Evolutionary conservation across 2,329 filamentous ascomycete genomes (phyloP).

Genomic region (Pseudogymnoascus sp.): DNA sequence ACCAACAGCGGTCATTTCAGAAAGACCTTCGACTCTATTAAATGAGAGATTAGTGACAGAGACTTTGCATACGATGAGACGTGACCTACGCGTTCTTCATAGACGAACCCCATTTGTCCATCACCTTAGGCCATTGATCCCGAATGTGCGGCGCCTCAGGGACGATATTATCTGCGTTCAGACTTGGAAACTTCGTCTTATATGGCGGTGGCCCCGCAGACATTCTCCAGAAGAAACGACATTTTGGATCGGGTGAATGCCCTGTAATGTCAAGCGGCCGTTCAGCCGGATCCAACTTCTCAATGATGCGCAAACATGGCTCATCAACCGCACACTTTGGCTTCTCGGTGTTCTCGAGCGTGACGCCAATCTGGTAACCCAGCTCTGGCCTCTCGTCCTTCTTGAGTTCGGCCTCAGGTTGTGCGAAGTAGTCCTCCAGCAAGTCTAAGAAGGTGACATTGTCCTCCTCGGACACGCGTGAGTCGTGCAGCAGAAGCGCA

Average conservation of each 20-base stretch:
- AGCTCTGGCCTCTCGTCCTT: constrained; percentile 50
- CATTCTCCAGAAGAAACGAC: constrained; percentile 58
- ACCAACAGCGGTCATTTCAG: constrained; percentile 52
- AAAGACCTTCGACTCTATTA: constrained; percentile 28
- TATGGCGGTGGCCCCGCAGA: constrained; percentile 43
- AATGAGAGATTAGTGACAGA: constrained; percentile 41
- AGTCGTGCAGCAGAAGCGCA: constrained; percentile 53
- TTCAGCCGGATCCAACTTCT: constrained; percentile 46
- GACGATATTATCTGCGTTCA: constrained; percentile 49
- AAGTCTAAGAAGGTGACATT: constrained; percentile 53
- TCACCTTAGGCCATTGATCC: constrained; percentile 22
- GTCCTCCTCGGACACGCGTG: constrained; percentile 47
- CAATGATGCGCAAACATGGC: constrained; percentile 51
- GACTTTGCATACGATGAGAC: constrained; percentile 45
- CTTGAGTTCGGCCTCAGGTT: constrained; percentile 40
- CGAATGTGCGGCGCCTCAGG: constrained; percentile 43
- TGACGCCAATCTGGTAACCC: constrained; percentile 54
- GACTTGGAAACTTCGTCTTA: constrained; percentile 45
- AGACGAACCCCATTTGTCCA: constrained; percentile 38
- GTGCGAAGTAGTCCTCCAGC: constrained; percentile 58
- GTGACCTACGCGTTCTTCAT: constrained; percentile 51
- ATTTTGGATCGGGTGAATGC: constrained; percentile 53
- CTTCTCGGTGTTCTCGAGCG: constrained; percentile 55
- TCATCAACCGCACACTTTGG: constrained; percentile 56
- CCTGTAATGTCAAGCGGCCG: constrained; percentile 50